Base-by-base conservation (phyloP, 305 asterid species). In the Rubia balearica region DNA sequence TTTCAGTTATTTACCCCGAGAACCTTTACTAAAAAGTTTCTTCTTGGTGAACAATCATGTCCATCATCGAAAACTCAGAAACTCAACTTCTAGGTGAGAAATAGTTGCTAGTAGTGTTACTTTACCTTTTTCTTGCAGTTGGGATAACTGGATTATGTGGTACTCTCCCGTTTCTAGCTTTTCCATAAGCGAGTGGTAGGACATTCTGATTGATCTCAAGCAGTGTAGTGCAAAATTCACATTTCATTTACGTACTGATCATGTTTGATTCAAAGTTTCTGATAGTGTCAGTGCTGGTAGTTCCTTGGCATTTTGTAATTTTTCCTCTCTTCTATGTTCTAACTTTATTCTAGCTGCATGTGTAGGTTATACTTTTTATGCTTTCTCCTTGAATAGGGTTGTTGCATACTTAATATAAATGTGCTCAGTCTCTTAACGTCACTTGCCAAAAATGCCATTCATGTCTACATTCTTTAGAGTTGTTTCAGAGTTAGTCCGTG, bases 41-140 rank as follows among this genome's bases (percentile, higher is more conserved):
- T 59, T 49, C 48, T 67, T 75, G 59, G 41, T 57, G 45, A 55
- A 49, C 67, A 51, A 59, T 46, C 63, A 17, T 60, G 48, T 38
- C 56, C 48, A 68, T 69, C 30, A 22, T 41, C 48, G 7, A 36
- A 67, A 57, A 67, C 40, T 45, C 42, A 43, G 6, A 60, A n/a
- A 38, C 38, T 7, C 22, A 19, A 73, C 46, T 55, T 24, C 41
- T 40, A 27, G 57, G 33, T 7, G 61, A 16, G 71, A 22, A 69
- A 19, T 41, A 42, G 40, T 41, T n/a, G 21, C 67, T 4, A 22
- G 27, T 73, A 40, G 53, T 53, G 66, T 21, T 65, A 36, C 24
- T 56, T 66, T 19, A 73, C 67, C 40, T 27, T 27, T 66, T 43
- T 36, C 65, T 30, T 24, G 40, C 30, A 55, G 49, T 55, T 21